These are phyloP conservation scores for Aspergillus japonicus DNA, from an alignment of 2,329 filamentous ascomycete species.

Conservation along the genomic window DNA sequence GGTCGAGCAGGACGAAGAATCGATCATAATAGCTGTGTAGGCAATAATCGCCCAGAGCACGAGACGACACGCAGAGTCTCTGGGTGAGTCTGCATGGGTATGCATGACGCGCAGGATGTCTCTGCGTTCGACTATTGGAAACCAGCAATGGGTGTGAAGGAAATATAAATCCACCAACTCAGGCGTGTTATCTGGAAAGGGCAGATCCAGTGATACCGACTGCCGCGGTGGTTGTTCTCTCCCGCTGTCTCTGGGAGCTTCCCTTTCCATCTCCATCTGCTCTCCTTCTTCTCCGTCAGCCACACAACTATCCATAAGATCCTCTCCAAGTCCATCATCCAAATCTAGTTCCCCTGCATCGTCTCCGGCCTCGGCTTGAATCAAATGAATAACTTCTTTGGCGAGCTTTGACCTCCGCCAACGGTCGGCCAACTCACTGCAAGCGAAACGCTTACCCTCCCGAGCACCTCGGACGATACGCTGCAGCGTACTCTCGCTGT, in stretches of 20 bases:
- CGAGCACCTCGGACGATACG: not conserved
- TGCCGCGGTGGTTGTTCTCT: too few relatives aligned
- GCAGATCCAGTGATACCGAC: not conserved
- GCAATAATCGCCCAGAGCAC: not conserved
- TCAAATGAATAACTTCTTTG: not conserved
- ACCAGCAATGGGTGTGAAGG: conserved; percentile 69
- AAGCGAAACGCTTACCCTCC: conserved; percentile 19
- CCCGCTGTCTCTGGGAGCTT: too few relatives aligned
- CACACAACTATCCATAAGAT: not conserved
- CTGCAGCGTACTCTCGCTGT: not conserved
- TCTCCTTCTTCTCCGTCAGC: too few relatives aligned
- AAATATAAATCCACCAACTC: conserved; percentile 67
- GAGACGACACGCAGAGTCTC: not conserved
- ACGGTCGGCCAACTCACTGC: conserved; percentile 27
- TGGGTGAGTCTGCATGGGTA: conserved; percentile 28
- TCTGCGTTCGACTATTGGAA: conserved; percentile 67
- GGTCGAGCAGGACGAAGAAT: too few relatives aligned
- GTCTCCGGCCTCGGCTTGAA: not conserved
- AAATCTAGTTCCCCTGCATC: too few relatives aligned
- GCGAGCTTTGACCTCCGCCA: conserved; percentile 8
- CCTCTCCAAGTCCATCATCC: not conserved
- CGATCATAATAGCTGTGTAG: not conserved
- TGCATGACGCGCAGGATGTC: conserved; percentile 53
- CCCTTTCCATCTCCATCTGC: too few relatives aligned
- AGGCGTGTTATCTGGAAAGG: conserved; percentile 4